phyloP scores from a whole-genome alignment of 2,329 filamentous ascomycete genomes.

The Neoscytalidium dimidiatum region DNA sequence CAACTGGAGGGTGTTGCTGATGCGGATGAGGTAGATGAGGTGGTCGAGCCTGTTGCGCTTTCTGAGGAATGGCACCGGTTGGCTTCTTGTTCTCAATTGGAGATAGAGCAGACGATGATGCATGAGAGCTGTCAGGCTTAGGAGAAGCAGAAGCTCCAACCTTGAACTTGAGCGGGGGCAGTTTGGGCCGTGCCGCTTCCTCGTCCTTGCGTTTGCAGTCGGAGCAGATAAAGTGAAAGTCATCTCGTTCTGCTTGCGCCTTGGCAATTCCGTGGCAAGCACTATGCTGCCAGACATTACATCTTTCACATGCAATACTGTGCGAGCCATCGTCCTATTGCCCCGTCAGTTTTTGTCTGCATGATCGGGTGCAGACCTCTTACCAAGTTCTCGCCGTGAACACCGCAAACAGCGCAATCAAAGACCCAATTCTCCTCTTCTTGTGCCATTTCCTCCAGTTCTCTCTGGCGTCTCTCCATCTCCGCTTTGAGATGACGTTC shows the following conservation, averaged over 20 bases:
- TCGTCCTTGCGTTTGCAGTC: conserved; percentile 69
- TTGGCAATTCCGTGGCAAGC: conserved; percentile 82
- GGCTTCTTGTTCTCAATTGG: conserved; percentile 27
- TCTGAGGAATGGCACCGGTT: neutral
- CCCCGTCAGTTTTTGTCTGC: conserved; percentile 26
- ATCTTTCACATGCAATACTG: conserved; percentile 90
- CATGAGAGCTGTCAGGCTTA: conserved; percentile 22
- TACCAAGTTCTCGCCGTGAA: conserved; percentile 78
- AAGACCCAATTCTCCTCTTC: conserved; percentile 89
- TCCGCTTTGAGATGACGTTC: conserved; percentile 80
- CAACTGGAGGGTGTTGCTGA: conserved; percentile 24
- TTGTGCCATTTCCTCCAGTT: conserved; percentile 68
- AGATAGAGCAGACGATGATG: conserved; percentile 22
- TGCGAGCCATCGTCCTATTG: conserved; percentile 82
- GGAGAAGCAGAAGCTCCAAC: conserved; percentile 54
- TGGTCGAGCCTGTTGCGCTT: conserved; percentile 22
- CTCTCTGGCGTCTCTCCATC: conserved; percentile 76
- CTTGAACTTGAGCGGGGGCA: conserved; percentile 62
- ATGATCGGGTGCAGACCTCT: conserved; percentile 24
- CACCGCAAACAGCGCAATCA: conserved; percentile 84
- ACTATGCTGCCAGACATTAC: conserved; percentile 96
- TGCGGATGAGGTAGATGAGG: conserved; percentile 8
- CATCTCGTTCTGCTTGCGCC: conserved; percentile 75
- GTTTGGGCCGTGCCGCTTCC: conserved; percentile 62
- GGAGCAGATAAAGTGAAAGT: conserved; percentile 84